Percentiles rank a stretch among this genome's conserved stretches.
These are phyloP conservation scores for Dactylonectria estremocensis DNA, from an alignment of 2,329 filamentous ascomycete genomes.

Conservation along the genomic window DNA sequence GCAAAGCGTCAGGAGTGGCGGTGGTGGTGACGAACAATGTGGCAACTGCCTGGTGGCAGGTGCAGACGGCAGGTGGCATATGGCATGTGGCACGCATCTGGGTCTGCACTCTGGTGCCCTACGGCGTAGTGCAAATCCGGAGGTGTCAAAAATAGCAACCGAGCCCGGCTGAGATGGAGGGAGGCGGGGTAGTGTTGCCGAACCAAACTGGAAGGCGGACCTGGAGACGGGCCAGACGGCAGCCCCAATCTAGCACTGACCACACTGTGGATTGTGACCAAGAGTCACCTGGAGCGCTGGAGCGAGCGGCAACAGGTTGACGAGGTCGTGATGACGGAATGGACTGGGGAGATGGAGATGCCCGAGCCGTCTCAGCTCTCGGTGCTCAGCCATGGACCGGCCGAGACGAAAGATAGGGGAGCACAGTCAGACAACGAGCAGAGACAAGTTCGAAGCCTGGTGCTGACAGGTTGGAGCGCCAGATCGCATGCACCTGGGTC, in stretches of 20 bases:
- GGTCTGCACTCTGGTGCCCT: neutral
- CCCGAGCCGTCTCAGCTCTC: neutral
- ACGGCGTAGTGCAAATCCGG: conserved; percentile 29
- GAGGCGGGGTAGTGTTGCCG: conserved; percentile 39
- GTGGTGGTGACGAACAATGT: conserved; percentile 13
- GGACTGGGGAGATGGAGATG: neutral
- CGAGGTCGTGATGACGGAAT: neutral
- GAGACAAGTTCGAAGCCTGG: conserved; percentile 11
- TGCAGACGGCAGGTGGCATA: conserved; percentile 6
- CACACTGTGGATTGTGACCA: neutral
- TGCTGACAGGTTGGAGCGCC: conserved; percentile 4
- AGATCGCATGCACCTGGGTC: conserved; percentile 26
- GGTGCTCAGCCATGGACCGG: conserved; percentile 9
- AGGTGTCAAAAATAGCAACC: conserved; percentile 34
- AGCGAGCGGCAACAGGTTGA: neutral
- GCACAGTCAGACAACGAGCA: conserved; percentile 15
- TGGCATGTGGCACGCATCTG: conserved; percentile 8
- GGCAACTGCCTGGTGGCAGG: conserved; percentile 9
- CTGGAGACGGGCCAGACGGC: conserved; percentile 36
- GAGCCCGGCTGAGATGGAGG: conserved; percentile 27
- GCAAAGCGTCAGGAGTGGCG: conserved; percentile 15
- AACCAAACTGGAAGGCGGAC: conserved; percentile 37
- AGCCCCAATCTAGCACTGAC: conserved; percentile 12
- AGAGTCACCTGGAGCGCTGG: neutral
- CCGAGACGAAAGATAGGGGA: conserved; percentile 13